phyloP scores from a whole-genome alignment of 2,329 filamentous ascomycete species.

The Fonsecaea erecta region DNA sequence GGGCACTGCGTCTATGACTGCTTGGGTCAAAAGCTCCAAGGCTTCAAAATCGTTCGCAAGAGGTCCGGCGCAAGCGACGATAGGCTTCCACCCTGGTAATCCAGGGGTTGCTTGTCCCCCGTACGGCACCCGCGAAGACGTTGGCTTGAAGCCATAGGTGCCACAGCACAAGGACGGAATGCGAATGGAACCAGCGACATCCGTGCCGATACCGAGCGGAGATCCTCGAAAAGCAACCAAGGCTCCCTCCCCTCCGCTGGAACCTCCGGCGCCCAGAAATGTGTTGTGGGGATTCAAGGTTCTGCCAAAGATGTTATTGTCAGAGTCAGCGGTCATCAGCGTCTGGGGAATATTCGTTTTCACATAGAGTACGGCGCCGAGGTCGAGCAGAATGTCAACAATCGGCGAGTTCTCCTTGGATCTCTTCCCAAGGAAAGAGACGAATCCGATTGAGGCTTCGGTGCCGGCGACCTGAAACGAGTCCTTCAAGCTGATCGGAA shows the following conservation, averaged over 20 bases:
- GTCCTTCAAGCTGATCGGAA: conserved; percentile 44
- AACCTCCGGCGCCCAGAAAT: conserved; percentile 43
- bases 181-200: conserved; percentile 46
- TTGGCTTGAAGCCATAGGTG: conserved; percentile 46
- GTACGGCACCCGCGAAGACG: conserved; percentile 41
- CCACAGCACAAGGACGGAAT: conserved; percentile 46
- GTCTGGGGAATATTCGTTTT: conserved; percentile 63
- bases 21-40: conserved; percentile 36
- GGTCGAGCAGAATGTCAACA: conserved; percentile 46
- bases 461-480: conserved; percentile 39
- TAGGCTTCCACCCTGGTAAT: conserved; percentile 35
- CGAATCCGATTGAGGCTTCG: conserved; percentile 43
- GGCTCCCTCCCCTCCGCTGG: conserved; percentile 47
- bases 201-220: conserved; percentile 42
- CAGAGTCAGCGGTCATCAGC: conserved; percentile 52
- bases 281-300: conserved; percentile 49
- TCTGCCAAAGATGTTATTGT: conserved; percentile 51
- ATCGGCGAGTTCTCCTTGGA: conserved; percentile 39
- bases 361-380: conserved; percentile 51
- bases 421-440: conserved; percentile 41
- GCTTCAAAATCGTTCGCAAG: conserved; percentile 39
- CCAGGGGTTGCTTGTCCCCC: conserved; percentile 37
- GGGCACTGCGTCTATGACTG: conserved; percentile 34
- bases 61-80: conserved; percentile 31
- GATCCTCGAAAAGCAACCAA: conserved; percentile 44